Base-by-base conservation (phyloP, 345 rosid genomes). In the Cardamine resedifolia region DNA sequence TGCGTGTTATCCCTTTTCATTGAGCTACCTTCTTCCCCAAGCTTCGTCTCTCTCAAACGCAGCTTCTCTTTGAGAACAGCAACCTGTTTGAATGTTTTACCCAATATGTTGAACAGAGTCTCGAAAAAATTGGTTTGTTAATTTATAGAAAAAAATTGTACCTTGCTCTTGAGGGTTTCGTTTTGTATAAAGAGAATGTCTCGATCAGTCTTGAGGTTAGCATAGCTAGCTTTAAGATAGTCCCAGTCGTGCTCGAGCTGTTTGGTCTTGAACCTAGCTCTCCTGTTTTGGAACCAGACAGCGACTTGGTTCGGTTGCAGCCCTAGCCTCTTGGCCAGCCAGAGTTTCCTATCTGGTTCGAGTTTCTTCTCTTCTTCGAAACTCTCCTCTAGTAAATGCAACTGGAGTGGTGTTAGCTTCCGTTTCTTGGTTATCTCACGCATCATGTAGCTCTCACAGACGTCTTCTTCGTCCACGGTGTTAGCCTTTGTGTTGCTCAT, bases 271-370 rank as follows among this genome's bases (percentile, higher is more conserved):
- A 59, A 87, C 34, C 91, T 82, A 28, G 92, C 98, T 19, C 92
- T 83, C 16, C 95, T 81, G 76, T 88, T 92, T 65, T 90, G 91
- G 76, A 88, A 90, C 96, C 98, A 92, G 53, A 90, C 81, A 8
- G 91, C 86, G 30, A 88, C 91, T 75, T 92, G 98, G 52, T 83
- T 85, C 27, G 96, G 96, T 79, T 82, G 91, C 75, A 92, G 51
- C 2, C 92, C 90, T n/a, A 92, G 75, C 49, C 87, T 87, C 36
- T 80, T 77, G 1, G 96, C 96, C 1, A 92, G 85, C 68, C 82
- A 84, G 58, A 80, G 72, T 68, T 90, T 92, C 79, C 85, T 85
- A 21, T 88, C 88, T 10, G 90, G 91, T 74, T 90, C 91, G 64
- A 92, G 95, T 77, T 81, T 83, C 78, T 87, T 92, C 60, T 85